Base-by-base conservation (phyloP, 2,329 filamentous ascomycete species). In the Nakataea oryzae region DNA sequence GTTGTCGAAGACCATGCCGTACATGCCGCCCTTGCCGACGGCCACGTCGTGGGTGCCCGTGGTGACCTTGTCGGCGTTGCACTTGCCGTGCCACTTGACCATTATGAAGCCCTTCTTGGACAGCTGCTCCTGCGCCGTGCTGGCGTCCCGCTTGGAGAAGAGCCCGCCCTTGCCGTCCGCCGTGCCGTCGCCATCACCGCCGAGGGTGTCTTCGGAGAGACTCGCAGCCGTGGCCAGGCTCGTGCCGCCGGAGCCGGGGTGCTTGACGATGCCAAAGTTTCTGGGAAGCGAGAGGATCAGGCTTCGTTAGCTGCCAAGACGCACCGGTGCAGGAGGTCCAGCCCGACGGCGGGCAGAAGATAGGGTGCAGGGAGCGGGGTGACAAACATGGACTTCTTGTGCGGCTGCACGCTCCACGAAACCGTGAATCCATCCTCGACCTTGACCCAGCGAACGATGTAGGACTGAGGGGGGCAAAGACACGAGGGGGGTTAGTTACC, bases 261-360 rank as follows among this genome's bases (percentile, higher is more conserved):
- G 95, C 74, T 97, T 97, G 76, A 99, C 96, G 70, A 99, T 89
- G 71, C 93, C 95, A 74, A 99, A 96, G 77, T 97, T 97, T 75
- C 86, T 88, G 70, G 27, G 12, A 11, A 17, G 3, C 29, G 32
- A 11, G 41, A 21, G 56, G 3, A 24, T 59, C 50, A 32, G 50
- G 5, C 9, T 55, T 58, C 21, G 47, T 64, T 56, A 62, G 64
- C 26, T 34, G 41, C 32, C 14, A 50, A 57, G 1, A 24, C 41
- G 41, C 34, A 6, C 34, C 21, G 34, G 13, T 21, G 34, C 14
- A 17, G 34, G 34, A 41, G 21, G 41, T n/a, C 21, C 41, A 24
- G 41, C 5, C 6, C 11, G 7, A 8, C 21, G 13, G 41, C 41
- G 24, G 3, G 41, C 7, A 50, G 41, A 50, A n/a, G 41, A n/a